Percentiles rank a stretch among this genome's conserved stretches.
These are phyloP conservation scores for Besnoitia besnoiti DNA, from an alignment of 169 alveolate species.

Conservation along the genomic window DNA sequence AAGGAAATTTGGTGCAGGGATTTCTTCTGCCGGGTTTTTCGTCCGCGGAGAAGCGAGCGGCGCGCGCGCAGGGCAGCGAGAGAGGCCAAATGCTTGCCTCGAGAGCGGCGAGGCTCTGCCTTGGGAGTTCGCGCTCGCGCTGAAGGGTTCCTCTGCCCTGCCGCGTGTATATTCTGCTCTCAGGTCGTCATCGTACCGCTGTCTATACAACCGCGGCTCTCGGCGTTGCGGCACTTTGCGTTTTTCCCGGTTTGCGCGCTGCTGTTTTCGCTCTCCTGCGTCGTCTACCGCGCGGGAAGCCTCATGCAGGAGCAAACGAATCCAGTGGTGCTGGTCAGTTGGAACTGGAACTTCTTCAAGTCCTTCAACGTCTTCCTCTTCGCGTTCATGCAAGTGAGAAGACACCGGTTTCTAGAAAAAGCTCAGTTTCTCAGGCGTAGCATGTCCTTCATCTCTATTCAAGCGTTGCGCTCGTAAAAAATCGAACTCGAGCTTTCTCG, in stretches of 20 bases:
- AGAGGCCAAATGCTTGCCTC: no score
- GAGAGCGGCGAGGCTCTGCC: no score
- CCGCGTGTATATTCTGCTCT: neutral
- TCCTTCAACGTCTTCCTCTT: slow-evolving; percentile 27
- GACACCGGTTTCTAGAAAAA: no score
- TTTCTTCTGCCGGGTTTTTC: no score
- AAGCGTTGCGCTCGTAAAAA: no score
- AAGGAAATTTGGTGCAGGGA: no score
- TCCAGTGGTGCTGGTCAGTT: neutral
- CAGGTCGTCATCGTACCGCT: slow-evolving; percentile 13
- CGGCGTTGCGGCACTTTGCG: slow-evolving; percentile 38
- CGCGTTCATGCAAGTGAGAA: slow-evolving; percentile 34
- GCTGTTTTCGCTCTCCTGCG: slow-evolving; percentile 24
- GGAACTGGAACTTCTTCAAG: slow-evolving; percentile 40
- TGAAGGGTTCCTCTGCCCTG: neutral
- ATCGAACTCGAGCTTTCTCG: no score
- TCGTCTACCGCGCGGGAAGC: neutral
- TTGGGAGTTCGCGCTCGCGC: no score
- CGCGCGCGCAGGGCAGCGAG: no score
- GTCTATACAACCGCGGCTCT: slow-evolving; percentile 22
- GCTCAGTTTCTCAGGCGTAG: no score
- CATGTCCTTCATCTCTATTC: no score
- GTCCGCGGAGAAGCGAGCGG: no score
- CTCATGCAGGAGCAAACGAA: neutral
- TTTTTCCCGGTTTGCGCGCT: slow-evolving; percentile 30